phyloP scores from a whole-genome alignment of 495 filamentous ascomycete genomes.

The Hypoxylon lienhwacheense region DNA sequence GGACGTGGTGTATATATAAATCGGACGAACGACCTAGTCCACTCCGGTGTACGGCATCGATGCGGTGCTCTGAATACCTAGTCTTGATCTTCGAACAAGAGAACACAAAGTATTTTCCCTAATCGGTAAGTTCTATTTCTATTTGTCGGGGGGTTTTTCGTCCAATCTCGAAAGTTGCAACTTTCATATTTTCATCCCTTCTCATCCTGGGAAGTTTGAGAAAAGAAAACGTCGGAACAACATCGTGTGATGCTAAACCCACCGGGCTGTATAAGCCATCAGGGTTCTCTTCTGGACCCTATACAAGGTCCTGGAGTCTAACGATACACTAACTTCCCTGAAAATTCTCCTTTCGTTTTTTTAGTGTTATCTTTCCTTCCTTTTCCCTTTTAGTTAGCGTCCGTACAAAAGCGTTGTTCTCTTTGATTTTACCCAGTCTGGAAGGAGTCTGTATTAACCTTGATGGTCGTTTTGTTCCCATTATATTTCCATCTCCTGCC shows the following conservation, averaged over 20 bases:
- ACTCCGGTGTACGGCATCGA: neutral
- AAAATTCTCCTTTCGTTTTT: too few relatives aligned
- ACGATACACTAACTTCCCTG: conserved; percentile 1
- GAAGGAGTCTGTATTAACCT: conserved; percentile 1
- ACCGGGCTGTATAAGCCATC: conserved; percentile 18
- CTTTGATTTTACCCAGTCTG: neutral
- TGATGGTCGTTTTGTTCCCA: neutral
- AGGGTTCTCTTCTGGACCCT: conserved; percentile 20
- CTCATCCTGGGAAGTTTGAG: conserved; percentile 1
- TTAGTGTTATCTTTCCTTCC: neutral
- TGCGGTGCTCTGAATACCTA: conserved; percentile 1
- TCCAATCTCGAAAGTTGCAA: neutral
- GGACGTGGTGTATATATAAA: neutral
- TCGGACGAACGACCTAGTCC: neutral
- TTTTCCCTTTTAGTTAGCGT: neutral
- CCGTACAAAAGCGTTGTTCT: conserved; percentile 19
- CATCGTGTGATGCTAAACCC: neutral
- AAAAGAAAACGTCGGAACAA: too few relatives aligned
- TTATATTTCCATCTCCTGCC: conserved; percentile 6
- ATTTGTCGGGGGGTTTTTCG: too few relatives aligned
- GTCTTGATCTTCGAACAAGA: neutral
- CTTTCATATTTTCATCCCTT: neutral
- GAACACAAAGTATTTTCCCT: conserved; percentile 1
- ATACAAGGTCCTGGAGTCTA: conserved; percentile 9
- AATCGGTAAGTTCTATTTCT: conserved; percentile 17